A percentile compares a stretch with the other conserved stretches of the same genome.
phyloP scores from a whole-genome alignment of 805 yeast species.

The Metschnikowia vanudenii region DNA sequence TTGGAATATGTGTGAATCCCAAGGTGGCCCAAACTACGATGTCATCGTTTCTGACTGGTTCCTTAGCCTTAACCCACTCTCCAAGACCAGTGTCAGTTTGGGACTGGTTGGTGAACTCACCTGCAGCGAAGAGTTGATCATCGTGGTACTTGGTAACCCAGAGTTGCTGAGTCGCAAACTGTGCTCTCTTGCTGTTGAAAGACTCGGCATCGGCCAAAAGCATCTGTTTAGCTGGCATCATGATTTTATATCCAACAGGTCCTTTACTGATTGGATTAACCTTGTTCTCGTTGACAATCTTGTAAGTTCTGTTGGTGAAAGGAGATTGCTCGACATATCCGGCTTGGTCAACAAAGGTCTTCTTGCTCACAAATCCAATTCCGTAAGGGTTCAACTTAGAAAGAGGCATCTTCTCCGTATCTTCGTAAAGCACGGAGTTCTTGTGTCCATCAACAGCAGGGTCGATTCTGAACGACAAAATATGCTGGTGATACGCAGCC shows the following conservation, averaged over 20 bases:
- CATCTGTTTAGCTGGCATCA: conserved; percentile 75
- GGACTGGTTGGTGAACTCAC: conserved; percentile 85
- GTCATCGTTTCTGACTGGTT: conserved; percentile 70
- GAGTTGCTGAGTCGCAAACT: conserved; percentile 70
- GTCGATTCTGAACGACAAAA: conserved; percentile 75
- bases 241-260: conserved; percentile 76
- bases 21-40: conserved; percentile 79
- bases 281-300: conserved; percentile 69
- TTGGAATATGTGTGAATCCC: conserved; percentile 79
- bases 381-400: conserved; percentile 61
- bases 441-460: conserved; percentile 81
- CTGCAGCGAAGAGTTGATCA: conserved; percentile 73
- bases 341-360: conserved; percentile 66
- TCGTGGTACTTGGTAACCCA: conserved; percentile 82
- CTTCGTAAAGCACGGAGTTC: conserved; percentile 71
- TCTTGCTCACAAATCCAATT: conserved; percentile 64
- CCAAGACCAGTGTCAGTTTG: conserved; percentile 67
- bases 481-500: conserved; percentile 85
- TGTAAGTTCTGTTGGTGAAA: conserved; percentile 69
- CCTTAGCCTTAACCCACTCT: conserved; percentile 67
- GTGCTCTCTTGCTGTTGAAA: conserved; percentile 67
- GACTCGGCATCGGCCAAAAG: conserved; percentile 63
- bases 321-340: conserved; percentile 74
- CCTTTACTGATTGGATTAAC: conserved; percentile 67
- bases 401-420: conserved; percentile 58